Conservation (phyloP, 2,329 filamentous ascomycete species). For the Penicillium sclerotiorum region DNA sequence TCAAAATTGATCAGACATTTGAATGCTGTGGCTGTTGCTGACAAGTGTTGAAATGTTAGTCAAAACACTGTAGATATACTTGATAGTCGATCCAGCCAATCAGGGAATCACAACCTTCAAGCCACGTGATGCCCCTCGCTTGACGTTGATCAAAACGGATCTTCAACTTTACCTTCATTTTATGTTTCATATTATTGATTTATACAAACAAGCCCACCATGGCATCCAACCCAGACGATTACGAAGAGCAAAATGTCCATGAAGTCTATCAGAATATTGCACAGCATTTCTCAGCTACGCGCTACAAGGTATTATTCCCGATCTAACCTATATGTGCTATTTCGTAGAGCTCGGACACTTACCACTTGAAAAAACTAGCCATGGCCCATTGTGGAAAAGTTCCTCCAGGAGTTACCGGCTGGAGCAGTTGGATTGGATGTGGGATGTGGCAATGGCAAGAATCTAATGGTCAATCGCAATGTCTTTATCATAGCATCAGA, state of each 20-base stretch:
- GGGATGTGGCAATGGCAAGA: slow-evolving; percentile 97
- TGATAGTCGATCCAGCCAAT: not conserved
- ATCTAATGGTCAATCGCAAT: slow-evolving; percentile 74
- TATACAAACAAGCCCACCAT: slow-evolving; percentile 11
- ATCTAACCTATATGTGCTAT: not conserved
- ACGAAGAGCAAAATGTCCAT: slow-evolving; percentile 88
- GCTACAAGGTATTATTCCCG: slow-evolving; percentile 62
- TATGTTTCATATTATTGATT: slow-evolving; percentile 6
- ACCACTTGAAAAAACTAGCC: slow-evolving; percentile 59
- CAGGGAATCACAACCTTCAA: not conserved
- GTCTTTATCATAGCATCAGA: slow-evolving; percentile 85
- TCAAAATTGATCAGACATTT: no score
- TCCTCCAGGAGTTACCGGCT: slow-evolving; percentile 65
- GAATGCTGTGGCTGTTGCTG: no score
- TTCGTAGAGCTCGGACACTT: not conserved
- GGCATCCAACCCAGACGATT: slow-evolving; percentile 45
- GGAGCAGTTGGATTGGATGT: slow-evolving; percentile 86
- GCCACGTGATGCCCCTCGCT: slow-evolving; percentile 22
- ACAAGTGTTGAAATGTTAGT: no score
- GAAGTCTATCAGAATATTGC: slow-evolving; percentile 72
- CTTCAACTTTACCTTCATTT: not conserved
- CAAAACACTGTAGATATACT: no score
- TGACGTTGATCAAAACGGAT: not conserved
- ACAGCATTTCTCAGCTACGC: slow-evolving; percentile 52
- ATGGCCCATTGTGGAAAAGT: slow-evolving; percentile 87